Conservation (phyloP, 2,329 filamentous ascomycete species). For the Clarireedia hainanense region DNA sequence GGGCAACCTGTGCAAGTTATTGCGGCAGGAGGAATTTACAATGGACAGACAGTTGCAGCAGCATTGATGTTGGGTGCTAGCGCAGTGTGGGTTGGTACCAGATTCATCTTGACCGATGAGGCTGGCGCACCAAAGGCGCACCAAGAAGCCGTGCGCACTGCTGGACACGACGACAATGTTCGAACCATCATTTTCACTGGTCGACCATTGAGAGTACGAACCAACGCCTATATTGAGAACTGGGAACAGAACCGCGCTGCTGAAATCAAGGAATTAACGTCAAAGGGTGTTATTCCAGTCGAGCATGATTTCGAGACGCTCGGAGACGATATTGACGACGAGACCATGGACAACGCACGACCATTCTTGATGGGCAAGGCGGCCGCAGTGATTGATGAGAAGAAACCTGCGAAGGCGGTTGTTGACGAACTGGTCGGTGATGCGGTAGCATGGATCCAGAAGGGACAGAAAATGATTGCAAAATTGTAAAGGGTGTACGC, state of each 20-base stretch:
- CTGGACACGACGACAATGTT: slow-evolving; percentile 91
- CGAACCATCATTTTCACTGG: slow-evolving; percentile 98
- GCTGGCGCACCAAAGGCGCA: slow-evolving; percentile 88
- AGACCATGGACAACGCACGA: slow-evolving; percentile 83
- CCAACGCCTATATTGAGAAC: slow-evolving; percentile 87
- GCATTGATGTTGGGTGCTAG: slow-evolving; percentile 86
- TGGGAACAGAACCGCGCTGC: slow-evolving; percentile 83
- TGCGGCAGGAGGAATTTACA: slow-evolving; percentile 89
- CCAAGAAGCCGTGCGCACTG: slow-evolving; percentile 89
- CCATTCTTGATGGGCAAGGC: slow-evolving; percentile 97
- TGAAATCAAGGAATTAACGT: slow-evolving; percentile 88
- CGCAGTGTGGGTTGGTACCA: slow-evolving; percentile 93
- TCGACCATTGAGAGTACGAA: slow-evolving; percentile 85
- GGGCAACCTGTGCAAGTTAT: slow-evolving; percentile 84
- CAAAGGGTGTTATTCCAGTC: slow-evolving; percentile 85
- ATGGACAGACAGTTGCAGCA: slow-evolving; percentile 82
- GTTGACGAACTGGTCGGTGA: slow-evolving; percentile 90
- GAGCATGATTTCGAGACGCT: slow-evolving; percentile 90
- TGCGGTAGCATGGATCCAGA: slow-evolving; percentile 63
- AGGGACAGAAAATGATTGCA: slow-evolving; percentile 58
- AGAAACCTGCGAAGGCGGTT: slow-evolving; percentile 82
- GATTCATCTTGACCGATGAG: slow-evolving; percentile 90
- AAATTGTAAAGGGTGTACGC: slow-evolving; percentile 47
- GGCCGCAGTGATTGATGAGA: slow-evolving; percentile 86
- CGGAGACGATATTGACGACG: slow-evolving; percentile 60